phyloP scores from a whole-genome alignment of 192 early-diverging fungal species.

The Backusella westeae region DNA sequence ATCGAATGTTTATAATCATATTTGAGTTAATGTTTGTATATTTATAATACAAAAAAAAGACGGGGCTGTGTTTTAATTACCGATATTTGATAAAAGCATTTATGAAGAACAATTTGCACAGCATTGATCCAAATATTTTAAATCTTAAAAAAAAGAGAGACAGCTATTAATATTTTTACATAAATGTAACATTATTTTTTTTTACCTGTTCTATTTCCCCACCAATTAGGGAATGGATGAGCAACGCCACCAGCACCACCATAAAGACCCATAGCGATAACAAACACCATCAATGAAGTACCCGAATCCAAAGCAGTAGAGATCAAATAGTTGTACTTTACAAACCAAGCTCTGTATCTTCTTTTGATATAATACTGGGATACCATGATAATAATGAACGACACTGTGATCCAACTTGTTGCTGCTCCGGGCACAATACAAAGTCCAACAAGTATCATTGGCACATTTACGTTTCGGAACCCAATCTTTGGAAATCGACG shows the following conservation, averaged over 20 bases:
- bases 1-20: too few species aligned
- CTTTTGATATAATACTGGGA: conserved; percentile 43
- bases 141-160: not conserved
- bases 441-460: conserved; percentile 40
- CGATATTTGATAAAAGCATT: not conserved
- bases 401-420: conserved; percentile 39
- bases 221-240: conserved; percentile 32
- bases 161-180: too few species aligned
- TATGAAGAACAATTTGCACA: conserved; percentile 15
- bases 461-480: conserved; percentile 46
- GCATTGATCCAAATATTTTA: conserved; percentile 20
- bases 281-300: conserved; percentile 26
- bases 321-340: conserved; percentile 51
- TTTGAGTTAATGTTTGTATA: too few species aligned
- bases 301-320: conserved; percentile 59
- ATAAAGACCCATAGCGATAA: conserved; percentile 24
- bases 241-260: conserved; percentile 17
- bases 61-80: not conserved
- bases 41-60: too few species aligned
- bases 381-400: conserved; percentile 43
- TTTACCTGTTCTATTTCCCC: conserved; percentile 28
- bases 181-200: not conserved
- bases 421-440: conserved; percentile 41
- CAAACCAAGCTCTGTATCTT: conserved; percentile 45
- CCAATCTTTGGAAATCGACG: conserved; percentile 41